These are phyloP conservation scores for Prosopis cineraria DNA, from an alignment of 306 rosid genomes.

Conservation along the genomic window DNA sequence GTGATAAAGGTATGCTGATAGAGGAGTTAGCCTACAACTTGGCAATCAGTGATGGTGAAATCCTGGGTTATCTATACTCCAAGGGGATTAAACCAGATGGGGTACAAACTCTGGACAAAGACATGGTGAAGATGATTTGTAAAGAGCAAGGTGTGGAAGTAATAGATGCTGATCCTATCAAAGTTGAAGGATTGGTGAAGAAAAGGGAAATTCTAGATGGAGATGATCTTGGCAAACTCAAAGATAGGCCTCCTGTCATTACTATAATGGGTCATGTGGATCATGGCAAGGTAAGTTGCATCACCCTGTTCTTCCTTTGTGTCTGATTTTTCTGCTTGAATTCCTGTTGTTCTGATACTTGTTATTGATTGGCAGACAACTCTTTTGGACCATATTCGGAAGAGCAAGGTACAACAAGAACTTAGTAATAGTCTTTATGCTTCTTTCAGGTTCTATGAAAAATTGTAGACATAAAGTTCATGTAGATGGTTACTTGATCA, in stretches of 20 bases:
- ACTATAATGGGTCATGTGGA: constrained; percentile 99
- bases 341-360: constrained; percentile 42
- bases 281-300: constrained; percentile 83
- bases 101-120: constrained; percentile 87
- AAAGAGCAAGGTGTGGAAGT: constrained; percentile 85
- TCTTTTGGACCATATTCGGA: constrained; percentile 86
- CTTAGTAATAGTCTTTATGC: constrained; percentile 24
- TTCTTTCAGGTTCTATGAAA: constrained; percentile 30
- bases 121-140: constrained; percentile 95
- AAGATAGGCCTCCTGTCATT: constrained; percentile 91
- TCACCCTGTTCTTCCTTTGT: constrained; percentile 23
- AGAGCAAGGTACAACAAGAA: constrained; percentile 75
- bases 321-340: constrained; percentile 23
- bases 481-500: constrained; percentile 15
- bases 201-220: constrained; percentile 73
- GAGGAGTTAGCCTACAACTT: constrained; percentile 83
- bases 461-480: neutral
- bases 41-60: constrained; percentile 81
- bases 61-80: constrained; percentile 82
- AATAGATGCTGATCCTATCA: constrained; percentile 72
- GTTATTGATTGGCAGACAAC: constrained; percentile 74
- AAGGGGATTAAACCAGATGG: constrained; percentile 97
- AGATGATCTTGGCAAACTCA: constrained; percentile 81
- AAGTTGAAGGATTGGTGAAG: constrained; percentile 76
- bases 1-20: constrained; percentile 75